A percentile compares a stretch with the other conserved stretches of the same genome.
Evolutionary conservation across 2,329 filamentous ascomycete genomes (phyloP).

Genomic region (Phoma herbarum): DNA sequence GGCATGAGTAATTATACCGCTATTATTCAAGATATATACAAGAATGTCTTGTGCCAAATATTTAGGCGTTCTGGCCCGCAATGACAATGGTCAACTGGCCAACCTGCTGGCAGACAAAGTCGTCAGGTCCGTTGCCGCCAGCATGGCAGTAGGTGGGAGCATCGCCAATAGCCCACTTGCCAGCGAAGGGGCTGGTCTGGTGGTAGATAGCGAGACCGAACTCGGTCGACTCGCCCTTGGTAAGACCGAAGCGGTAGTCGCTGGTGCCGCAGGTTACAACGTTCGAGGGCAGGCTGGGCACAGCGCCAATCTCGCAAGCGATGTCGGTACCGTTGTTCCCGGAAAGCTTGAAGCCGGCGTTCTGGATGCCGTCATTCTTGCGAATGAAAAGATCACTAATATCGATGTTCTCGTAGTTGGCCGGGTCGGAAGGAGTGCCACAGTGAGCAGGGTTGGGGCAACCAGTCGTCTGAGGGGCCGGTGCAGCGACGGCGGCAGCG

Average conservation of each 20-base stretch:
- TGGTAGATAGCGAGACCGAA: conserved; percentile 29
- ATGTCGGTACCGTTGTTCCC: conserved; percentile 28
- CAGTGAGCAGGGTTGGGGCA: conserved; percentile 38
- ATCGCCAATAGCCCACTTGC: conserved; percentile 21
- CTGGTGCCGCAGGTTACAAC: conserved; percentile 27
- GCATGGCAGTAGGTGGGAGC: conserved; percentile 34
- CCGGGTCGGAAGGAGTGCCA: conserved; percentile 18
- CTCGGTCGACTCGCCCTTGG: conserved; percentile 14
- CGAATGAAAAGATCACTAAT: conserved; percentile 31
- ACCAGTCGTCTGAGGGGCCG: conserved; percentile 29
- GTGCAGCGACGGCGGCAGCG: conserved; percentile 30
- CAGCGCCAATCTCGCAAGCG: conserved; percentile 20
- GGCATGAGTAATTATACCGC: conserved; percentile 1
- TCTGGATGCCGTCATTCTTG: conserved; percentile 31
- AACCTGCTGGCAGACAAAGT: conserved; percentile 32
- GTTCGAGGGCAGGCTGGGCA: conserved; percentile 26
- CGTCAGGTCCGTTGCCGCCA: conserved; percentile 29
- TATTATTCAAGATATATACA: conserved; percentile 16
- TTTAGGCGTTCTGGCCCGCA: neutral
- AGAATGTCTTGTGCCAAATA: neutral
- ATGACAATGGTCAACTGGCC: conserved; percentile 25
- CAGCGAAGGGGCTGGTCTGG: conserved; percentile 22
- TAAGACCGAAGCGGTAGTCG: conserved; percentile 31
- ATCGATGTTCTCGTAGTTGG: conserved; percentile 32
- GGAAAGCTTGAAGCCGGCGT: conserved; percentile 33